Evolutionary conservation across 331 rosid species (phyloP).

Genomic region (Cydonia oblonga): DNA sequence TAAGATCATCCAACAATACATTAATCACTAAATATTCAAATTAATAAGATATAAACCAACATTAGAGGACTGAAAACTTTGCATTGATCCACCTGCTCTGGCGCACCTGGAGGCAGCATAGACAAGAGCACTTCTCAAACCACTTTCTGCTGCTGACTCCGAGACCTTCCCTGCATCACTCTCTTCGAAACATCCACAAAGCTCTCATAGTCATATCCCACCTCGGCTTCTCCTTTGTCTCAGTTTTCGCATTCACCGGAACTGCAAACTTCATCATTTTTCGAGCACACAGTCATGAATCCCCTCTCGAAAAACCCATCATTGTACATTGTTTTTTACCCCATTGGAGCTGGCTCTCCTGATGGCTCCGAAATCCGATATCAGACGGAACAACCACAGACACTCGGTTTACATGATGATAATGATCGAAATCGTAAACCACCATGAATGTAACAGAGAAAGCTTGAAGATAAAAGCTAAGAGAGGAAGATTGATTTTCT

Average conservation of each 20-base stretch:
- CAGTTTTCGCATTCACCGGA: background rate
- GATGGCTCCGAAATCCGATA: slow-evolving; percentile 77
- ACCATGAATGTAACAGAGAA: no score
- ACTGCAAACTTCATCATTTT: slow-evolving; percentile 66
- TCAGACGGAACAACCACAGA: slow-evolving; percentile 1
- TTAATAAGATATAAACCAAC: background rate
- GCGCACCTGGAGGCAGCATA: slow-evolving; percentile 99
- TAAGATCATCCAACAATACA: background rate
- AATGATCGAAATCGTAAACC: no score
- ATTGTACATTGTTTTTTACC: slow-evolving; percentile 62
- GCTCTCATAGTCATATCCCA: slow-evolving; percentile 58
- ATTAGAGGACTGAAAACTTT: background rate
- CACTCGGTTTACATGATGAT: background rate
- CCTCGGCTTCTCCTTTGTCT: slow-evolving; percentile 10
- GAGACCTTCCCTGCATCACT: slow-evolving; percentile 80
- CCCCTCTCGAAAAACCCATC: slow-evolving; percentile 66
- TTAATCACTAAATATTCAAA: background rate
- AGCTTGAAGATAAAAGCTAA: no score
- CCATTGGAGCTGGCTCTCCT: slow-evolving; percentile 77
- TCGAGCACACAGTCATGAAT: slow-evolving; percentile 66
- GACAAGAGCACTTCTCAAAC: slow-evolving; percentile 83
- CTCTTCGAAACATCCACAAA: slow-evolving; percentile 76
- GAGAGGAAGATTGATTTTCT: no score
- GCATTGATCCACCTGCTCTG: slow-evolving; percentile 59
- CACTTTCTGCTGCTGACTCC: slow-evolving; percentile 65